Conservation (phyloP, 768 basidiomycete species). For the Mycena capillaripes region DNA sequence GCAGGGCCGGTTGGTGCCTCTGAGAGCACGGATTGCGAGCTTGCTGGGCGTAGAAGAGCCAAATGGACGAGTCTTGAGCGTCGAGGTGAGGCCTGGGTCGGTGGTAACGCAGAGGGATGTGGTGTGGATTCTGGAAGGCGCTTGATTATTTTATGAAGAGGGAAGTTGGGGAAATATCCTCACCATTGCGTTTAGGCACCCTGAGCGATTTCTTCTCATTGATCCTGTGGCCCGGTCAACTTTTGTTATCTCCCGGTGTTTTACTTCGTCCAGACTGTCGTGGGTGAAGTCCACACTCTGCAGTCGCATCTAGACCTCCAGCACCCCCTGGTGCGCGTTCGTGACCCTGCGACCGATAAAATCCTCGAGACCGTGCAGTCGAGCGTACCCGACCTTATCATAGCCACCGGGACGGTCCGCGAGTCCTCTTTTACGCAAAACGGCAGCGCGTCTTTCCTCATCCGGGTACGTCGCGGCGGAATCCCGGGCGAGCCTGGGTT, state of each 20-base stretch:
- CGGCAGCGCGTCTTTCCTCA: constrained; percentile 34
- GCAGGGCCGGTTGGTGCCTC: constrained; percentile 37
- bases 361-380: constrained; percentile 24
- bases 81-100: background rate
- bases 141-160: constrained; percentile 25
- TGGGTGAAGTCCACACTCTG: constrained; percentile 24
- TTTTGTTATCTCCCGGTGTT: constrained; percentile 16
- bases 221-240: no score
- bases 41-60: constrained; percentile 28
- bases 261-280: constrained; percentile 33
- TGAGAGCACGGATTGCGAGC: constrained; percentile 18
- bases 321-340: constrained; percentile 26
- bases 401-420: constrained; percentile 28
- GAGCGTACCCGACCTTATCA: constrained; percentile 36
- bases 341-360: constrained; percentile 27
- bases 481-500: constrained; percentile 17
- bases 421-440: constrained; percentile 8
- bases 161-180: constrained; percentile 20
- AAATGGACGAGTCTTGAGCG: constrained; percentile 32
- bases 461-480: constrained; percentile 32
- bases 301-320: constrained; percentile 17
- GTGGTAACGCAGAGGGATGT: constrained; percentile 16
- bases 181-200: constrained; percentile 25
- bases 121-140: background rate
- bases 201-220: background rate